Evolutionary conservation across 805 yeast genomes (phyloP).

Genomic region (Candida dendrica): DNA sequence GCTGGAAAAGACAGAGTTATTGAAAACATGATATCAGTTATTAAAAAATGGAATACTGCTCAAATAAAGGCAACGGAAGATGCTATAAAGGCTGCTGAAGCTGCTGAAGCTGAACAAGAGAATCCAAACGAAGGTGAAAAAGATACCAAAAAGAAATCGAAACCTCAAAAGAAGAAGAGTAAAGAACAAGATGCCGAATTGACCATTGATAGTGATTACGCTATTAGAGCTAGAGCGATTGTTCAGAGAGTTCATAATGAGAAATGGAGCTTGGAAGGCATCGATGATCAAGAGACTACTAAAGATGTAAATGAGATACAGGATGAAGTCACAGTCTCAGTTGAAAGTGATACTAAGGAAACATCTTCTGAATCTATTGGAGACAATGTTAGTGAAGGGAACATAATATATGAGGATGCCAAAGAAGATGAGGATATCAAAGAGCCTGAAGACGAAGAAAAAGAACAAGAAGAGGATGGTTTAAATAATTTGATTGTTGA

Average conservation of each 20-base stretch:
- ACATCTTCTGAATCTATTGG: constrained; percentile 7
- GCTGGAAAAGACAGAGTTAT: constrained; percentile 55
- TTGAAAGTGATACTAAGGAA: constrained; percentile 11
- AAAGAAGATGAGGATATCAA: constrained; percentile 4
- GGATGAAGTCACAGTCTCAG: no score
- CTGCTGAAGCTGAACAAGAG: not conserved
- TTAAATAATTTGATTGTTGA: constrained; percentile 30
- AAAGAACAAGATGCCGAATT: not conserved
- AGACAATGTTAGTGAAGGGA: not conserved
- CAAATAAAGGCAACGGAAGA: constrained; percentile 13
- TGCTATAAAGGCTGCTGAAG: constrained; percentile 1
- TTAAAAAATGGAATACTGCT: constrained; percentile 49
- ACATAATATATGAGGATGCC: not conserved
- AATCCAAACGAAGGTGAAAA: not conserved
- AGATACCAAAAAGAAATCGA: not conserved
- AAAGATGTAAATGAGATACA: constrained; percentile 7
- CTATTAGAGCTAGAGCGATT: constrained; percentile 18
- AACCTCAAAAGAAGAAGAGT: constrained; percentile 1
- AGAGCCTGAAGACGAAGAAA: constrained; percentile 6
- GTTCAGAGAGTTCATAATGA: constrained; percentile 15
- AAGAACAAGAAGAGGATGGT: no score
- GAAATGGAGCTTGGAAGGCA: constrained; percentile 10
- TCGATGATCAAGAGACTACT: constrained; percentile 14
- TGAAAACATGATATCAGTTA: constrained; percentile 37
- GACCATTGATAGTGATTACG: constrained; percentile 21